Evolutionary conservation across 1,284 basidiomycete genomes (phyloP), one percentile per base, ranked within the genome.

Genomic region (Bjerkandera adusta): DNA sequence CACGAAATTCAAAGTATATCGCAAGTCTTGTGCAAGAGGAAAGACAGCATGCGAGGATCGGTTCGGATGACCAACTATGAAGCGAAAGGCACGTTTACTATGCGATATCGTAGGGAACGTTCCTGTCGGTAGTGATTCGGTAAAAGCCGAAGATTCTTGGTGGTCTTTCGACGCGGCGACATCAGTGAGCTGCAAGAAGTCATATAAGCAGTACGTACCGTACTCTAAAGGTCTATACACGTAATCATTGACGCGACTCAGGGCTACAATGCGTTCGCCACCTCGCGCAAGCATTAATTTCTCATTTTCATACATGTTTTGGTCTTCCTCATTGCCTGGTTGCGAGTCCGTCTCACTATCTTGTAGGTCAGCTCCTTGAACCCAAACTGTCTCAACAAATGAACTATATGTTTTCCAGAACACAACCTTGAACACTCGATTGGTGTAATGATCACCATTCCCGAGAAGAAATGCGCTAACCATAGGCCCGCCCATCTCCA

Each of bases 1-100:
- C 4, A 64, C 24, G 52, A 67, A 65, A 38, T 62, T 64, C 1
- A 64, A 41, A 22, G 45, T 10, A 32, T 24, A 25, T 34, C 38
- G 26, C 45, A 43, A n/a, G 36, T 40, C 4, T n/a, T 11, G n/a
- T 20, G 25, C 21, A 24, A 11, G 3, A 38, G 36, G 33, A 4
- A 27, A 24, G 16, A 7, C 15, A n/a, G 18, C 36, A 11, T 20
- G 11, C 25, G 5, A 11, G 12, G n/a, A 21, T 8, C 16, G 8
- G 15, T 20, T 34, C 16, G 8, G 6, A 16, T 25, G 21, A 13
- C 21, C 5, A 12, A 21, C 8, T 10, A 24, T 18, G 11, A 18
- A n/a, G 5, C 10, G 8, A 36, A 24, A 15, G 15, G n/a, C 16
- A 15, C 24, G 5, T n/a, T 11, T 16, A 12, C 27, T 26, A 20